Evolutionary conservation across 169 alveolate species (phyloP).

Genomic region (Pseudocohnilembus persalinus): DNA sequence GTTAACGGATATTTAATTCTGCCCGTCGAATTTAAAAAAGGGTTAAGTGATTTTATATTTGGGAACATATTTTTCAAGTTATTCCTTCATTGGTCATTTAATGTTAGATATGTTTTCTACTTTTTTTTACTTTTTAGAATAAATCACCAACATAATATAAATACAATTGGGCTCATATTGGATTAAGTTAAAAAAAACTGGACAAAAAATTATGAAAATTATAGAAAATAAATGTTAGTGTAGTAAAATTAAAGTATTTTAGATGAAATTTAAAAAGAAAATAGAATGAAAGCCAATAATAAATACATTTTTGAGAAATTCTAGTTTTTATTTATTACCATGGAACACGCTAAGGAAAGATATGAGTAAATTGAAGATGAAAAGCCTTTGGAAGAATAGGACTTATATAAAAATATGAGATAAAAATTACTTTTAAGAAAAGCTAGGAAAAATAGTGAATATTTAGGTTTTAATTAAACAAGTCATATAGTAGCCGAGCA

Average conservation of each 20-base stretch:
- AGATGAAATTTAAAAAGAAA: not conserved
- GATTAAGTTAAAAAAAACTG: too few relatives aligned
- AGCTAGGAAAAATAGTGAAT: not conserved
- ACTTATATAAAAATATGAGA: too few relatives aligned
- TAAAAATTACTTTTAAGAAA: too few relatives aligned
- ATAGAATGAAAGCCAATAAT: not conserved
- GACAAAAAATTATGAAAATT: too few relatives aligned
- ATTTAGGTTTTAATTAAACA: not conserved
- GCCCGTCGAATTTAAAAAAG: not conserved
- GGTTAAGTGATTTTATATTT: not conserved
- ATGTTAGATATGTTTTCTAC: not conserved
- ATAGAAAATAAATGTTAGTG: not conserved
- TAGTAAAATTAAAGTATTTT: not conserved
- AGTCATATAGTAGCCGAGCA: not conserved
- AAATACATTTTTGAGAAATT: not conserved
- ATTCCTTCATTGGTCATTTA: not conserved
- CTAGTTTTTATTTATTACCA: not conserved
- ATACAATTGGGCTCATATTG: too few relatives aligned
- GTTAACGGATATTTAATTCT: too few relatives aligned
- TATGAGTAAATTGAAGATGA: not conserved
- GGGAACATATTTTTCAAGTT: not conserved
- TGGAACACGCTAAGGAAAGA: not conserved
- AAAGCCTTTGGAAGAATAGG: not conserved
- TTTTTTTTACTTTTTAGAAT: not conserved
- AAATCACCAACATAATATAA: not conserved